A percentile compares a stretch with the other conserved stretches of the same genome.
Conservation (phyloP, 139 green algal genomes). For the Microglena sp. region DNA sequence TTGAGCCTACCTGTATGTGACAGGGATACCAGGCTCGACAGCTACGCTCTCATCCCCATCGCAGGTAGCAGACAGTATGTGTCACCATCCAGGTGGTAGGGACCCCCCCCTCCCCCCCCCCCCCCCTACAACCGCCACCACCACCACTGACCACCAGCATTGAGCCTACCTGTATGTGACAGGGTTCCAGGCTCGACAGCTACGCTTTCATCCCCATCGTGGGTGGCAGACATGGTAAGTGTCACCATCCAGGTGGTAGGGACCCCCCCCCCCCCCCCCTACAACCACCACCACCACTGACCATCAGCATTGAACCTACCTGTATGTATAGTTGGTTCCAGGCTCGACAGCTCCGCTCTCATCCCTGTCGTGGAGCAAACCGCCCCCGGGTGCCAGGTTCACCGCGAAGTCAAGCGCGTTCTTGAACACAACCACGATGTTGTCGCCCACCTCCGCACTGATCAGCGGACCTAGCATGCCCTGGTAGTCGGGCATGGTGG, state of each 20-base stretch:
- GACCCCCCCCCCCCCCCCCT: too few species aligned
- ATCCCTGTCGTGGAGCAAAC: not conserved
- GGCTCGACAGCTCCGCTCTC: not conserved
- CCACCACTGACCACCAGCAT: not conserved
- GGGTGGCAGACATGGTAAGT: too few species aligned
- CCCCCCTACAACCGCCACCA: not conserved
- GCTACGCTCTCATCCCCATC: too few species aligned
- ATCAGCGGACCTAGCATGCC: constrained; percentile 36
- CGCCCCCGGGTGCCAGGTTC: constrained; percentile 8
- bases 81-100: too few species aligned
- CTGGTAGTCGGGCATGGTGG: not conserved
- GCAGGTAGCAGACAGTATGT: too few species aligned
- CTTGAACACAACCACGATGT: constrained; percentile 20
- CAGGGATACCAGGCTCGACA: too few species aligned
- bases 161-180: constrained; percentile 6
- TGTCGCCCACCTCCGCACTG: constrained; percentile 30
- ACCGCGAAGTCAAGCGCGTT: constrained; percentile 16
- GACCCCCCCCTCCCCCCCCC: not conserved
- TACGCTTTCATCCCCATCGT: too few species aligned
- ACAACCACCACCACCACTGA: too few species aligned
- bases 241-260: too few species aligned
- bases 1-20: too few species aligned
- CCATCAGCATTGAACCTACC: too few species aligned
- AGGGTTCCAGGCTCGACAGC: not conserved
- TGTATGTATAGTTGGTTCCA: constrained; percentile 4